These are phyloP conservation scores for Trichomonas gallinae DNA, from an alignment of 208 protist genomes.

Conservation along the genomic window DNA sequence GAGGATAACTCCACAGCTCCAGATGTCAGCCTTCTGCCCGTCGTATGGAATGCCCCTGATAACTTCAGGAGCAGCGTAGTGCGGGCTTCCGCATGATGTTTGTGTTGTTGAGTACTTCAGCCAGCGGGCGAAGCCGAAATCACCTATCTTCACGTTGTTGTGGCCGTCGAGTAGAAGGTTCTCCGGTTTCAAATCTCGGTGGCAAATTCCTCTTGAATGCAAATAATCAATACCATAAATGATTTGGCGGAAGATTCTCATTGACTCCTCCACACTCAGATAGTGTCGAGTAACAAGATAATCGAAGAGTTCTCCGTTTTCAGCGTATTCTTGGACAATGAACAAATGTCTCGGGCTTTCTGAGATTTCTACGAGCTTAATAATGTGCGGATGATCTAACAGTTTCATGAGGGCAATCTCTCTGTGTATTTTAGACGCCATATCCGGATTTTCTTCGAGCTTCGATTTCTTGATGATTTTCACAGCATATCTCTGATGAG, in stretches of 20 bases:
- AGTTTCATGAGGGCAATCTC: not conserved
- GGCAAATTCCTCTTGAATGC: not conserved
- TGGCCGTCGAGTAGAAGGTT: not conserved
- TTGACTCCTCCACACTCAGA: not conserved
- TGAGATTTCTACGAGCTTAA: not conserved
- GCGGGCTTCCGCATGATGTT: constrained; percentile 26
- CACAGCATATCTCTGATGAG: not conserved
- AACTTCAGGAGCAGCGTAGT: constrained; percentile 29
- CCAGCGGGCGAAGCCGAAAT: constrained; percentile 28
- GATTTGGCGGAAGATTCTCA: not conserved
- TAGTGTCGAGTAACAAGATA: not conserved
- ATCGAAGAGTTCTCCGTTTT: constrained; percentile 10
- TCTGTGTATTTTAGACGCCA: not conserved
- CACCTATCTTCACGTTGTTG: constrained; percentile 27
- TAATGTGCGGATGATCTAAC: not conserved
- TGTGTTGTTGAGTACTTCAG: not conserved
- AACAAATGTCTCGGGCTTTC: not conserved
- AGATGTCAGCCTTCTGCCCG: constrained; percentile 21
- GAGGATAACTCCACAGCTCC: constrained; percentile 28
- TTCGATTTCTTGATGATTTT: constrained; percentile 10
- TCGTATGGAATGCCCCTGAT: not conserved
- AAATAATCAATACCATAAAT: constrained; percentile 14
- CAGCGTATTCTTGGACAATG: not conserved
- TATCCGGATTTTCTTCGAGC: not conserved
- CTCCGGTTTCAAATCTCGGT: not conserved